phyloP scores from a whole-genome alignment of 2,329 filamentous ascomycete species.

The Fonsecaea pedrosoi region DNA sequence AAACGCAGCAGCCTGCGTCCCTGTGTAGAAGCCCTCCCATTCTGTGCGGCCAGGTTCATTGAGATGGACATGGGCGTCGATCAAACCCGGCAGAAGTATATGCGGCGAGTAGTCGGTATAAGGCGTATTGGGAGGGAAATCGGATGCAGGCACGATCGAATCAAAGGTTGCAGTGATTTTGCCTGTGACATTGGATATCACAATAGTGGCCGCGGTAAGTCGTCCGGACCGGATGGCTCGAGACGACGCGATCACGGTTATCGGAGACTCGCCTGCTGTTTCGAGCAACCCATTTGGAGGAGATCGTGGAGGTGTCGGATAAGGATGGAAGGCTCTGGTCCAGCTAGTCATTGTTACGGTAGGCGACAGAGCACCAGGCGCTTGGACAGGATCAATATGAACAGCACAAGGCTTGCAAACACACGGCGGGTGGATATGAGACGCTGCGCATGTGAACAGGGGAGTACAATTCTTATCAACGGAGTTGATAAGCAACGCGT shows the following conservation, averaged over 20 bases:
- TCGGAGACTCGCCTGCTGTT: slow-evolving; percentile 47
- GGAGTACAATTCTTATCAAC: slow-evolving; percentile 34
- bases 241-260: slow-evolving; percentile 82
- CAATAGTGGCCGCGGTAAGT: slow-evolving; percentile 81
- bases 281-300: slow-evolving; percentile 36
- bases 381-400: slow-evolving; percentile 21
- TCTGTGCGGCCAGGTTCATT: slow-evolving; percentile 96
- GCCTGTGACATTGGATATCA: slow-evolving; percentile 77
- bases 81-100: slow-evolving; percentile 85
- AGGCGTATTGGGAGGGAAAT: slow-evolving; percentile 73
- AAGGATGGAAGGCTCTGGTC: slow-evolving; percentile 31
- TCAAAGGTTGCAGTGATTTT: slow-evolving; percentile 81
- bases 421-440: slow-evolving; percentile 13
- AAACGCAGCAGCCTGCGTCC: slow-evolving; percentile 89
- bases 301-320: slow-evolving; percentile 39
- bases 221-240: slow-evolving; percentile 79
- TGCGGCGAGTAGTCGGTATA: slow-evolving; percentile 87
- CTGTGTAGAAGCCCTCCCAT: slow-evolving; percentile 98
- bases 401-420: slow-evolving; percentile 10
- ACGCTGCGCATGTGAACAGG: slow-evolving; percentile 33
- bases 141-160: slow-evolving; percentile 73
- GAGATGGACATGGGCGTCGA: slow-evolving; percentile 96
- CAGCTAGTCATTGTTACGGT: slow-evolving; percentile 32
- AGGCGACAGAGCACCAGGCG: slow-evolving; percentile 17
- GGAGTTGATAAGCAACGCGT: slow-evolving; percentile 32